A percentile compares a stretch with the other conserved stretches of the same genome.
Conservation (phyloP, 805 yeast species). For the Ascoidea asiatica region DNA sequence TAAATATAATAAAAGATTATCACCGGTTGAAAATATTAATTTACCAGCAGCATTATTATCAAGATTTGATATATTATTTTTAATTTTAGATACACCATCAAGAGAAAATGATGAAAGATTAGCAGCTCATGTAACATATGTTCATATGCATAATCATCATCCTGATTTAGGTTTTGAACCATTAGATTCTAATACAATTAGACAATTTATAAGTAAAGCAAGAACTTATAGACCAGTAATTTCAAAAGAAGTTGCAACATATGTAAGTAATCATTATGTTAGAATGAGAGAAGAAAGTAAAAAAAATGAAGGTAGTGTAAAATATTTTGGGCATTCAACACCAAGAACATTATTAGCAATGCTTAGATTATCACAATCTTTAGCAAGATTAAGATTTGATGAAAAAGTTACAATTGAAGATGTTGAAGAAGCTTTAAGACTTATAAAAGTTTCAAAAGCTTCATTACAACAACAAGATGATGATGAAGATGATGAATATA, state of each 20-base stretch:
- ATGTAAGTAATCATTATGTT: slow-evolving; percentile 75
- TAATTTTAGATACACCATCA: slow-evolving; percentile 75
- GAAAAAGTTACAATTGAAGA: slow-evolving; percentile 59
- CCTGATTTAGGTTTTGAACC: slow-evolving; percentile 71
- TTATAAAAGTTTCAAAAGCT: slow-evolving; percentile 75
- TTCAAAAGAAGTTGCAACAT: slow-evolving; percentile 71
- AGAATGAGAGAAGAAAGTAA: slow-evolving; percentile 88
- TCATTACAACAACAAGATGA: slow-evolving; percentile 37
- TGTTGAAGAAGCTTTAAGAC: slow-evolving; percentile 90
- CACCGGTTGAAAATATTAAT: slow-evolving; percentile 92
- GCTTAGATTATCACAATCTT: slow-evolving; percentile 85
- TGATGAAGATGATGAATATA: slow-evolving; percentile 29
- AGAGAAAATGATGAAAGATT: slow-evolving; percentile 71
- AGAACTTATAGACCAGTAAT: slow-evolving; percentile 76
- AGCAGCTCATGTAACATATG: slow-evolving; percentile 90
- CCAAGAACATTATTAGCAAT: slow-evolving; percentile 91
- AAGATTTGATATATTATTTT: slow-evolving; percentile 81
- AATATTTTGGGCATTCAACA: slow-evolving; percentile 82
- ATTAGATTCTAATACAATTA: slow-evolving; percentile 61
- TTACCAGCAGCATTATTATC: slow-evolving; percentile 93
- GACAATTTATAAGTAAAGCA: slow-evolving; percentile 83
- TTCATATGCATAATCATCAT: slow-evolving; percentile 84
- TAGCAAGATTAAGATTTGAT: slow-evolving; percentile 79
- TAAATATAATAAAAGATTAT: slow-evolving; percentile 76
- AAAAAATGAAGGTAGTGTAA: slow-evolving; percentile 57